Conservation (phyloP, 345 rosid genomes). For the Melaleuca quinquenervia region DNA sequence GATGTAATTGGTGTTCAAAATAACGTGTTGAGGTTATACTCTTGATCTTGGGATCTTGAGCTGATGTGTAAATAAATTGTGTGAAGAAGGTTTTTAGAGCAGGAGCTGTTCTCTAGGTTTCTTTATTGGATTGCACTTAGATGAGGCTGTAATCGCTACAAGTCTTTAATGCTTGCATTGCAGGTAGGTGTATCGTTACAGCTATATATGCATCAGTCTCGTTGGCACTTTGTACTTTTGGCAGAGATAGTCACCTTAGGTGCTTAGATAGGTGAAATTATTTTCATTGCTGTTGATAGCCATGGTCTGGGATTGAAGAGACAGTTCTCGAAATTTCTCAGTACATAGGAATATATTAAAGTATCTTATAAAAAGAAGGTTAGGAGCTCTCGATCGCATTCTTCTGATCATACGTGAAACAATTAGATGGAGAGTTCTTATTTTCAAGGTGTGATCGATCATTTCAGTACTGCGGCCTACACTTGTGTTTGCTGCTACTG, state of each 20-base stretch:
- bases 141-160: neutral
- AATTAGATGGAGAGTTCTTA: neutral
- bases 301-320: neutral
- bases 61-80: neutral
- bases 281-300: neutral
- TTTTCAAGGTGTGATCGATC: neutral
- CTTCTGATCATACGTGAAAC: neutral
- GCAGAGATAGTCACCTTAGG: neutral
- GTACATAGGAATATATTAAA: neutral
- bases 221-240: neutral
- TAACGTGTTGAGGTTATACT: neutral
- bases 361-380: neutral
- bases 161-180: neutral
- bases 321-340: neutral
- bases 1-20: neutral
- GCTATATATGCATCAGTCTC: neutral
- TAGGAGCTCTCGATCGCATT: neutral
- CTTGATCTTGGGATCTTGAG: neutral
- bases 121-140: neutral
- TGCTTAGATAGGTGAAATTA: neutral
- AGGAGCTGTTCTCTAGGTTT: neutral
- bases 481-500: neutral
- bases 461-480: neutral
- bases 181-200: neutral
- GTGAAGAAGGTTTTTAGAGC: neutral